A percentile compares a stretch with the other conserved stretches of the same genome.
Evolutionary conservation across 2,329 filamentous ascomycete genomes (phyloP).

Genomic region (Endothia cerciana): DNA sequence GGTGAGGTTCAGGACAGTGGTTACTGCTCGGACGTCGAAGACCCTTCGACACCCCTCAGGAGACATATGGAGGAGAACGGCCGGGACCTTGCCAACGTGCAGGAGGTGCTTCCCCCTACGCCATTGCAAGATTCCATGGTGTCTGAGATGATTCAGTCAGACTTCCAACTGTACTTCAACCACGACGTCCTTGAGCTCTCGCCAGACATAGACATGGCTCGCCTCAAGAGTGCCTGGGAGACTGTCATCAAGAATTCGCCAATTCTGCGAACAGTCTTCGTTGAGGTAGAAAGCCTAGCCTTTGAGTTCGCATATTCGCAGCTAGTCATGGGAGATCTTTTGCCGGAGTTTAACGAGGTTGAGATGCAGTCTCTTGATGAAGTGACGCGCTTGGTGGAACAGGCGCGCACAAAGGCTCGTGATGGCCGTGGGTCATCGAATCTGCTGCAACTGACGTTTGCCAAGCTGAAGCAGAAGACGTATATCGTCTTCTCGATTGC

Average conservation of each 20-base stretch:
- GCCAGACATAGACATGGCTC: conserved; percentile 55
- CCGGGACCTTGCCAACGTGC: conserved; percentile 47
- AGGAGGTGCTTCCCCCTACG: conserved; percentile 72
- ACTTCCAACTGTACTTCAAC: conserved; percentile 81
- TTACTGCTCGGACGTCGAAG: conserved; percentile 30
- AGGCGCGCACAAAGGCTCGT: conserved; percentile 44
- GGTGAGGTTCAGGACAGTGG: conserved; percentile 19
- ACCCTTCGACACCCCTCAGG: conserved; percentile 41
- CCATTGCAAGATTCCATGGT: conserved; percentile 87
- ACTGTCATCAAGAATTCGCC: conserved; percentile 63
- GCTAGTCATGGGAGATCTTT: conserved; percentile 42
- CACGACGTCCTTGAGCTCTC: conserved; percentile 73
- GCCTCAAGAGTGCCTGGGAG: conserved; percentile 65
- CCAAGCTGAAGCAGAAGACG: conserved; percentile 36
- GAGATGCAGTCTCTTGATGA: conserved; percentile 38
- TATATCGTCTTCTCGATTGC: conserved; percentile 72
- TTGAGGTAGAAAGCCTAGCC: conserved; percentile 64
- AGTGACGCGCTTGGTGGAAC: conserved; percentile 42
- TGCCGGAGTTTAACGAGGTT: conserved; percentile 32
- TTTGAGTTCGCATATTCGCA: conserved; percentile 57
- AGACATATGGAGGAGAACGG: conserved; percentile 42
- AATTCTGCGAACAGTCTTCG: conserved; percentile 77
- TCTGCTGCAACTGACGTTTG: conserved; percentile 56
- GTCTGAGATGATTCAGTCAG: conserved; percentile 76
- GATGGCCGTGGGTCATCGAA: conserved; percentile 40